These are phyloP conservation scores for Eutrema salsugineum DNA, from an alignment of 441 rosid genomes.

Conservation along the genomic window DNA sequence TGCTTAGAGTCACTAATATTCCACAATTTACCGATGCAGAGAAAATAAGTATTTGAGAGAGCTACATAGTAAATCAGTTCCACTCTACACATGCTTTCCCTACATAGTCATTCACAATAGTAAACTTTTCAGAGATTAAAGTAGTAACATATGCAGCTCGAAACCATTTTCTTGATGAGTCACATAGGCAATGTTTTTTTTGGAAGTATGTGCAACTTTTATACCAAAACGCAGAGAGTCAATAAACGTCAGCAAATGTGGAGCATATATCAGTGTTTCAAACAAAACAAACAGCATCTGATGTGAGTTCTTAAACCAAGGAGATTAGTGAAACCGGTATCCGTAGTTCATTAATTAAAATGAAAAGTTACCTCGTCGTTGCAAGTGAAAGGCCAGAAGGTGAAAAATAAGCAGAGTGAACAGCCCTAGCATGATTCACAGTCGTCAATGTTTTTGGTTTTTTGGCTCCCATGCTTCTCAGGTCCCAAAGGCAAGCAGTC, in stretches of 20 bases:
- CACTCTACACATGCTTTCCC: neutral
- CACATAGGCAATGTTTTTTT: neutral
- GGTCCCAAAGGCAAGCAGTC: slow-evolving; percentile 80
- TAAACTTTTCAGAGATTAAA: neutral
- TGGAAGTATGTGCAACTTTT: neutral
- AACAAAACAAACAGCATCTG: neutral
- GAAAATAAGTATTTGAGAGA: neutral
- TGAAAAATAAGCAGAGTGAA: slow-evolving; percentile 84
- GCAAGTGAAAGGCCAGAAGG: slow-evolving; percentile 73
- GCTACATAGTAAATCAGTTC: neutral
- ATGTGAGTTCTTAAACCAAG: neutral
- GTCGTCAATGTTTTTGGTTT: slow-evolving; percentile 38
- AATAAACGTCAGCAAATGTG: neutral
- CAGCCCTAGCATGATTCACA: slow-evolving; percentile 49
- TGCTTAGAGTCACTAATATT: neutral
- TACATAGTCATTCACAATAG: too few species aligned
- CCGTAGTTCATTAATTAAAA: neutral
- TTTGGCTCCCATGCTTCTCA: slow-evolving; percentile 45
- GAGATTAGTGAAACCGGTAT: neutral
- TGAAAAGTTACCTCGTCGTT: slow-evolving; percentile 57
- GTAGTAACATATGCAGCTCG: neutral
- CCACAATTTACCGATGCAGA: neutral
- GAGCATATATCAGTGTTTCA: neutral
- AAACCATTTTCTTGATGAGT: neutral
- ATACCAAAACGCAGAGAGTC: neutral